Evolutionary conservation across 140 eudicot genomes (phyloP).

Genomic region (Artemisia princeps): DNA sequence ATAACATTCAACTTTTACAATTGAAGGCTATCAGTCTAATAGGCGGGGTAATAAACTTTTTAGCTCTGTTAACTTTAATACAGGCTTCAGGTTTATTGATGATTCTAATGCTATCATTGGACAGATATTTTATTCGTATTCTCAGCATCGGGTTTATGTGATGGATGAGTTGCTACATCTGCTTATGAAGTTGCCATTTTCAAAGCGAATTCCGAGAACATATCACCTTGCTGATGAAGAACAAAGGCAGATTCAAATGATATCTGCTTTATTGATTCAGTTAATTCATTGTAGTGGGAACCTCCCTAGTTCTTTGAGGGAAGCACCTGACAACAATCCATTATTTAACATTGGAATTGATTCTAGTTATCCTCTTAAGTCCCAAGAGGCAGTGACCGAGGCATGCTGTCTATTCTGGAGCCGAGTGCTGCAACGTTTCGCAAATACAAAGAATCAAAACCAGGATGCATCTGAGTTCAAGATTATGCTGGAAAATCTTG

Average conservation of each 20-base stretch:
- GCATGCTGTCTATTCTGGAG: constrained; percentile 89
- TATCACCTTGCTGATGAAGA: constrained; percentile 96
- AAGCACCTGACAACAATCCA: constrained; percentile 36
- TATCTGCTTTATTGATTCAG: constrained; percentile 74
- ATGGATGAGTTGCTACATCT: constrained; percentile 81
- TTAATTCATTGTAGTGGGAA: constrained; percentile 83
- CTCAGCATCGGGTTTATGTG: constrained; percentile 74
- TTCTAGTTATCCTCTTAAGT: constrained; percentile 55
- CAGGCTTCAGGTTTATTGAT: constrained; percentile 18
- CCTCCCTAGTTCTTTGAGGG: constrained; percentile 78
- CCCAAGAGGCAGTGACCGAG: constrained; percentile 87
- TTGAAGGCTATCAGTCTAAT: constrained; percentile 79
- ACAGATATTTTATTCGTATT: constrained; percentile 72
- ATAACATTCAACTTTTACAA: constrained; percentile 85
- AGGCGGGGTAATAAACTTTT: constrained; percentile 58
- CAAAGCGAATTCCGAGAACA: constrained; percentile 68
- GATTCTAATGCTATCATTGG: constrained; percentile 15
- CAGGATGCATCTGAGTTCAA: constrained; percentile 89
- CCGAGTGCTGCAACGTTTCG: constrained; percentile 80
- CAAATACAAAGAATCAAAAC: constrained; percentile 63
- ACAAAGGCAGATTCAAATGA: constrained; percentile 89
- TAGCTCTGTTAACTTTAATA: constrained; percentile 10
- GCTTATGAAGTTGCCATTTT: constrained; percentile 67
- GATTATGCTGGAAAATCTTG: constrained; percentile 80
- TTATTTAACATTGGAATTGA: constrained; percentile 57